A percentile compares a stretch with the other conserved stretches of the same genome.
Evolutionary conservation across 1,139 yeast species (phyloP).

Genomic region (Yarrowia galli): DNA sequence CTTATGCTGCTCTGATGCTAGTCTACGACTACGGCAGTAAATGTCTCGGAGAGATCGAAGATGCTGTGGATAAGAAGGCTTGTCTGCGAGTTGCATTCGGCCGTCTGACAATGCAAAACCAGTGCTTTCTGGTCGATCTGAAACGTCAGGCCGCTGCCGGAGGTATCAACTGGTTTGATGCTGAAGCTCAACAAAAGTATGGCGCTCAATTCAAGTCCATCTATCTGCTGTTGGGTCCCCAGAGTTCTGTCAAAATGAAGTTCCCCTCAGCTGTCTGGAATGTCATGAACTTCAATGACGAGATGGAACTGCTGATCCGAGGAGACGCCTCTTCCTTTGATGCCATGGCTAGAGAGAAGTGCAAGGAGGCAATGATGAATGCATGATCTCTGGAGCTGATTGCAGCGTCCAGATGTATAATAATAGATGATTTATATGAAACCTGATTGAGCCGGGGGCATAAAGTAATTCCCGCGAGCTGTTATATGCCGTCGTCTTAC

Average conservation of each 20-base stretch:
- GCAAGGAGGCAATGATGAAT: background rate
- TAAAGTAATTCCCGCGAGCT: too few species aligned
- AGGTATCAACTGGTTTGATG: constrained; percentile 35
- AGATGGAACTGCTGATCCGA: constrained; percentile 23
- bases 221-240: constrained; percentile 25
- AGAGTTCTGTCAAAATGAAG: constrained; percentile 31
- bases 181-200: constrained; percentile 29
- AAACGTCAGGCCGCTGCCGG: constrained; percentile 25
- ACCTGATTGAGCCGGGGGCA: too few species aligned
- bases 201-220: constrained; percentile 32
- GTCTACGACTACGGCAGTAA: constrained; percentile 34
- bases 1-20: constrained; percentile 28
- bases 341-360: constrained; percentile 1
- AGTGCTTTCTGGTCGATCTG: constrained; percentile 26
- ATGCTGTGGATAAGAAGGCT: constrained; percentile 22
- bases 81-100: constrained; percentile 17
- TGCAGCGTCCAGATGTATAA: background rate
- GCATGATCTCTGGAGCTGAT: background rate
- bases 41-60: constrained; percentile 24
- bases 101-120: constrained; percentile 31
- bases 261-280: constrained; percentile 27
- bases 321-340: background rate
- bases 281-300: constrained; percentile 35
- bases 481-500: too few species aligned
- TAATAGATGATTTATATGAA: constrained; percentile 6